Evolutionary conservation across 2,329 filamentous ascomycete species (phyloP), one percentile per base, ranked within the genome.

Genomic region (Pyrenophora seminiperda): DNA sequence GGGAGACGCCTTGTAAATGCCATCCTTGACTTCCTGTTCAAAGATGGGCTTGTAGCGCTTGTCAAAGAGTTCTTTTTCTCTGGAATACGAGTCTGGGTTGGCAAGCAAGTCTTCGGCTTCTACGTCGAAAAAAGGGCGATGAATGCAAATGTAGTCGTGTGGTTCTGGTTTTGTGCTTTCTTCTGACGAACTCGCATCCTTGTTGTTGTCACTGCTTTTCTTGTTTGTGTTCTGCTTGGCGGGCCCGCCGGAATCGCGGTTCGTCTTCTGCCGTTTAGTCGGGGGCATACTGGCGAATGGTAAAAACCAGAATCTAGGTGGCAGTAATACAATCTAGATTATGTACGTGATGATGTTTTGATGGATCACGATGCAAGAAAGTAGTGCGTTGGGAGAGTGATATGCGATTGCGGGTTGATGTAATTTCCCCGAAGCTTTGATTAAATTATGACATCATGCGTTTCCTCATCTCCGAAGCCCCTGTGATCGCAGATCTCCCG

Each of bases 111-210:
- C 52, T 10, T 27, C 27, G 36, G 44, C 44, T 22, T 59, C 32
- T 6, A 49, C 27, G 40, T 61, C 56, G 37, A 58, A 61, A 24
- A 49, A 41, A 2, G 54, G 58, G 19, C 50, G 58, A 10, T 52
- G 40, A 24, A 58, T 47, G 27, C 58, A 61, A 10, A 61, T 33
- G 32, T 59, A 61, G 11, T 55, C 54, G 9, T 59, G 36, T 15
- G 47, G 42, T 18, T 19, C 34, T 19, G 43, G 39, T 9, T 43
- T 13, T 6, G n/a, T 5, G 11, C 15, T 0, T 11, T 30, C 37
- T 14, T 29, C 13, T 3, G 15, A 20, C 14, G 27, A 40, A 20
- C 11, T 18, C 18, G 18, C 15, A 4, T 27, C 19, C 7, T 36
- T 40, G 15, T 14, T 19, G 5, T 29, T 6, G 6, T 22, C 20